phyloP scores from a whole-genome alignment of 2,329 filamentous ascomycete species.

The Cytospora chrysosperma region DNA sequence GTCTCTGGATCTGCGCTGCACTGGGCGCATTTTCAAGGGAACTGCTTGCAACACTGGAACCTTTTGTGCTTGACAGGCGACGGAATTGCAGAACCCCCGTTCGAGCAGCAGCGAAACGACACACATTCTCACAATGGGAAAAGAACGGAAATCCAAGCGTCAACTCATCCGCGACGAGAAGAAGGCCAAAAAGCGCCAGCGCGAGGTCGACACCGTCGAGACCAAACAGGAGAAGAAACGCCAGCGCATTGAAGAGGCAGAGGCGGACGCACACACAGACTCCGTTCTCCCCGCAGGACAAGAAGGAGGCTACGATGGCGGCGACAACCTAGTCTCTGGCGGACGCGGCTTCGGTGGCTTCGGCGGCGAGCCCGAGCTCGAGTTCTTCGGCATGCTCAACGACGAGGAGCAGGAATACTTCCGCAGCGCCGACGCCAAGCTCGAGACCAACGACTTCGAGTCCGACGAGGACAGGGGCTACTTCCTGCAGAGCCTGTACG shows the following conservation, averaged over 20 bases:
- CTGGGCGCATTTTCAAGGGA: neutral
- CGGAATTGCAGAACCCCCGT: neutral
- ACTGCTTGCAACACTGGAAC: neutral
- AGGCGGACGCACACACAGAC: conserved; percentile 17
- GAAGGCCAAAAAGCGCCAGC: conserved; percentile 35
- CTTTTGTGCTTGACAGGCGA: neutral
- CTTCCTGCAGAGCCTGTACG: conserved; percentile 79
- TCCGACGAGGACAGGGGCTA: conserved; percentile 68
- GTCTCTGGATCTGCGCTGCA: neutral
- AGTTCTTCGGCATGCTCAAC: conserved; percentile 91
- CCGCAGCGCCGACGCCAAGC: conserved; percentile 80
- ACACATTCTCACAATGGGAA: conserved; percentile 35
- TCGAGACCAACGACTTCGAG: conserved; percentile 86
- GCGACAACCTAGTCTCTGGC: conserved; percentile 4
- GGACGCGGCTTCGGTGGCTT: conserved; percentile 16
- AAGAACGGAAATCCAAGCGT: conserved; percentile 38
- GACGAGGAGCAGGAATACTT: conserved; percentile 97
- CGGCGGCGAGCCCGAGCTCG: conserved; percentile 49
- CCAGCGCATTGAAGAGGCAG: conserved; percentile 28
- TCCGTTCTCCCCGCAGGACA: neutral
- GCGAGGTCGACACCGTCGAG: conserved; percentile 31
- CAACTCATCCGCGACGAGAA: conserved; percentile 39
- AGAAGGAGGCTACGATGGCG: conserved; percentile 3
- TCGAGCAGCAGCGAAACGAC: neutral
- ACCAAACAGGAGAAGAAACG: conserved; percentile 29